Conservation (phyloP, 2,329 filamentous ascomycete species). For the Colletotrichum orbiculare region DNA sequence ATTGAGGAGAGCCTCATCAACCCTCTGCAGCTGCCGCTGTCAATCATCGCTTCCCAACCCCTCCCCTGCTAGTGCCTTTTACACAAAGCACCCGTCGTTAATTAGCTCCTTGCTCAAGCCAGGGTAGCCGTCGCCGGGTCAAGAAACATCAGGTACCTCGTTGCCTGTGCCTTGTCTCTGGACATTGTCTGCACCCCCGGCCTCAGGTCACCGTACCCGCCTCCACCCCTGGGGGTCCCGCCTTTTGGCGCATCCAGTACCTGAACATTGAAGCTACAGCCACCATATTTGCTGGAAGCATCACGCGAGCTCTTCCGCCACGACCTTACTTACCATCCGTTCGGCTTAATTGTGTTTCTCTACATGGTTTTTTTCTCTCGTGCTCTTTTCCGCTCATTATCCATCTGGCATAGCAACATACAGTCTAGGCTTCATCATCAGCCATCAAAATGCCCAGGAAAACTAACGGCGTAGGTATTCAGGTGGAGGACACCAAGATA, state of each 20-base stretch:
- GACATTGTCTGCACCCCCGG: conserved; percentile 13
- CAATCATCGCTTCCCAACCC: background rate
- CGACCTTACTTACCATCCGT: conserved; percentile 2
- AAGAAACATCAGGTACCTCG: conserved; percentile 1
- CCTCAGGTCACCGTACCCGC: conserved; percentile 31
- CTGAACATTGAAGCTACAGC: background rate
- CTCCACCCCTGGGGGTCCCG: conserved; percentile 30
- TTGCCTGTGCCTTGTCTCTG: background rate
- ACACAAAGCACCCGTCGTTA: background rate
- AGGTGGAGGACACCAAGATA: conserved; percentile 96
- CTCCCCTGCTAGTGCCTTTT: conserved; percentile 23
- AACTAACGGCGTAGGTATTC: conserved; percentile 77
- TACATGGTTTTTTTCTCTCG: conserved; percentile 11
- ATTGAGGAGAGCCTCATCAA: background rate
- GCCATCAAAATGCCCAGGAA: conserved; percentile 55
- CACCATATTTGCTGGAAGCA: conserved; percentile 25
- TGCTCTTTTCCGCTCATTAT: no score
- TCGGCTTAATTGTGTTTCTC: conserved; percentile 17
- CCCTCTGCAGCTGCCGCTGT: background rate
- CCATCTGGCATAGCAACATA: conserved; percentile 8
- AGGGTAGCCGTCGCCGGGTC: conserved; percentile 16
- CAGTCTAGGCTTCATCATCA: conserved; percentile 20
- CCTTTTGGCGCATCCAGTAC: conserved; percentile 28
- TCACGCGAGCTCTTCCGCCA: conserved; percentile 35
- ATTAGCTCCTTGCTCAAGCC: background rate